Base-by-base conservation (phyloP, 257 asterid genomes). In the Misopates orontium region DNA sequence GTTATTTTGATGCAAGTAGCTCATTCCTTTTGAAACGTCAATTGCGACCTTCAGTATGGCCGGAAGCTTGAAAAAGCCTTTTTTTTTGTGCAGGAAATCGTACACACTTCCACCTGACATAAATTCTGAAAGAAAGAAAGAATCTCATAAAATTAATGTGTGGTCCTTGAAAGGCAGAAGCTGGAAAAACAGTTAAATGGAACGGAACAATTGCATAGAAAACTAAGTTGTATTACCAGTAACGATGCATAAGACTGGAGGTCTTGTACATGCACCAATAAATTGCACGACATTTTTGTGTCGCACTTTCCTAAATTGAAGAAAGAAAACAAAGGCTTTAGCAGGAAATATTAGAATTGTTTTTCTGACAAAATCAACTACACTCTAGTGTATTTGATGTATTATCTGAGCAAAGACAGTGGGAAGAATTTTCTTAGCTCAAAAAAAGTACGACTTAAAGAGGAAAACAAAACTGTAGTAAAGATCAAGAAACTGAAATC, bases 21-120 rank as follows among this genome's bases (percentile, higher is more conserved):
- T 85, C 98, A 92, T 92, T 60, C 97, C 98, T 78, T 86, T 85
- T n/a, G 96, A 82, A 39, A 89, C 87, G 66, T 92, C 97, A 47
- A 77, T 71, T 24, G 97, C 93, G 20, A 84, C 84, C 78, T 85
- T 89, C 66, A 92, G 22, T 23, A 82, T 28, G 25, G 88, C 75
- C 0, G 95, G 87, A 66, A 92, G 84, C 82, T 76, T 87, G 71
- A 89, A 82, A 36, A 75, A 63, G 0, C 83, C 93, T 77, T 84
- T 83, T 60, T 80, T 80, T 73, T 83, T 85, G 73, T 83, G 98
- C 72, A 92, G 83, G 73, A 82, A 82, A 72, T 87, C 96, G 0
- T 85, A 89, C 77, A 89, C 83, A 58, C 97, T 92, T 78, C 97
- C 98, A 68, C 98, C 93, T 1, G 83, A 73, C 97, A 92, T 85